Conservation (phyloP, 768 basidiomycete species). For the Pulveroboletus frians region DNA sequence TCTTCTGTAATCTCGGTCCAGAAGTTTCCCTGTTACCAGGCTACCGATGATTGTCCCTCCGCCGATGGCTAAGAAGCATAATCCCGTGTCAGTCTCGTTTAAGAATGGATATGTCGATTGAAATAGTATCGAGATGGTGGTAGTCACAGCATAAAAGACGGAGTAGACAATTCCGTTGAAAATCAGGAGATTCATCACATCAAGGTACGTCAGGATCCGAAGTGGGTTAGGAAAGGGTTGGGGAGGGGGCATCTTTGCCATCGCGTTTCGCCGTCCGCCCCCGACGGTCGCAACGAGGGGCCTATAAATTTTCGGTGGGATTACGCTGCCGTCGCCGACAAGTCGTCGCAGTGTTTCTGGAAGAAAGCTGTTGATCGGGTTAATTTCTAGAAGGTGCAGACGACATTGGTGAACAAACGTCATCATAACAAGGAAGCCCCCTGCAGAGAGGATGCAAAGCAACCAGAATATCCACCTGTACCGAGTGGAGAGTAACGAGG, state of each 20-base stretch:
- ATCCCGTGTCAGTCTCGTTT: slow-evolving; percentile 50
- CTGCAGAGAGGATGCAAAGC: slow-evolving; percentile 15
- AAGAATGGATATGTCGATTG: slow-evolving; percentile 45
- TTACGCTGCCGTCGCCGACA: slow-evolving; percentile 28
- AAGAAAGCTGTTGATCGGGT: slow-evolving; percentile 17
- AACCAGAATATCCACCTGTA: slow-evolving; percentile 23
- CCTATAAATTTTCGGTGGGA: slow-evolving; percentile 22
- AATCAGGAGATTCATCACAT: slow-evolving; percentile 36
- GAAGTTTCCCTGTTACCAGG: slow-evolving; percentile 50
- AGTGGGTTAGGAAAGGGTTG: slow-evolving; percentile 36
- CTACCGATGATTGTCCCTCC: slow-evolving; percentile 64
- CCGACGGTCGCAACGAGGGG: slow-evolving; percentile 27
- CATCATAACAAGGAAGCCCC: slow-evolving; percentile 11
- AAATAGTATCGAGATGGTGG: slow-evolving; percentile 48
- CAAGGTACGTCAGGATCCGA: slow-evolving; percentile 34
- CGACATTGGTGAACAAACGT: slow-evolving; percentile 2
- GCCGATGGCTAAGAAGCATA: slow-evolving; percentile 76
- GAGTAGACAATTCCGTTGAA: slow-evolving; percentile 53
- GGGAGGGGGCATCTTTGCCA: slow-evolving; percentile 2
- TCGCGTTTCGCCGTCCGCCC: slow-evolving; percentile 13
- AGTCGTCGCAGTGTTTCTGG: slow-evolving; percentile 20
- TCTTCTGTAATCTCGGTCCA: slow-evolving; percentile 62
- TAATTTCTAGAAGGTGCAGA: background rate
- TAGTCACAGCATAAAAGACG: slow-evolving; percentile 45
- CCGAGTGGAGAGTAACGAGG: background rate